A percentile compares a stretch with the other conserved stretches of the same genome.
Evolutionary conservation across 306 rosid species (phyloP).

Genomic region (Cicer chorassanicum): DNA sequence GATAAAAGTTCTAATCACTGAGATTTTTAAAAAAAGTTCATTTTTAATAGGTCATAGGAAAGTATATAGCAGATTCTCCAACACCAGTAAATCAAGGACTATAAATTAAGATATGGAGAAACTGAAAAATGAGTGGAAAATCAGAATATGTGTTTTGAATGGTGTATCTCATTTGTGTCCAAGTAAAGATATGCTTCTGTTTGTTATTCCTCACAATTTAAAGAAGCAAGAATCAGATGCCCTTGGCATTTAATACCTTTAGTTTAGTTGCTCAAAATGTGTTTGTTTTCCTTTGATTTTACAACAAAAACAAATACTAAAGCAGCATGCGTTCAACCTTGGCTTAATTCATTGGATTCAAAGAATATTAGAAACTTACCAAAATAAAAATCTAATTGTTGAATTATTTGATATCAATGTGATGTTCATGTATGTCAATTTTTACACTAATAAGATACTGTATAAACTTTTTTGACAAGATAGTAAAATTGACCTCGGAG

Average conservation of each 20-base stretch:
- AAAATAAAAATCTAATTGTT: background rate
- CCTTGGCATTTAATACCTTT: slow-evolving; percentile 30
- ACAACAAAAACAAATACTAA: background rate
- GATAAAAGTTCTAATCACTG: too few species aligned
- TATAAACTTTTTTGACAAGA: too few species aligned
- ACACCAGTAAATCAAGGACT: slow-evolving; percentile 28
- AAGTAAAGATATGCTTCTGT: slow-evolving; percentile 38
- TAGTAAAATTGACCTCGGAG: too few species aligned
- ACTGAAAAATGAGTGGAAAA: slow-evolving; percentile 30
- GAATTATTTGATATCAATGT: too few species aligned
- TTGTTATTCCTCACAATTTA: slow-evolving; percentile 38
- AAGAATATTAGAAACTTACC: slow-evolving; percentile 17
- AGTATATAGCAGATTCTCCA: slow-evolving; percentile 36
- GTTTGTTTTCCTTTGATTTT: background rate
- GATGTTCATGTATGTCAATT: too few species aligned
- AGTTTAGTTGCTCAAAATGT: slow-evolving; percentile 26
- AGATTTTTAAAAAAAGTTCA: slow-evolving; percentile 6
- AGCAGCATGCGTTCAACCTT: slow-evolving; percentile 25
- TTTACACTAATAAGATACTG: too few species aligned
- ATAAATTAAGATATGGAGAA: slow-evolving; percentile 22
- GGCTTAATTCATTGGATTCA: slow-evolving; percentile 39
- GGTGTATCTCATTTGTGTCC: slow-evolving; percentile 37
- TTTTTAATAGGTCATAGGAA: slow-evolving; percentile 11
- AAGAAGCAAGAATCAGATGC: slow-evolving; percentile 49
- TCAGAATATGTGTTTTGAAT: slow-evolving; percentile 30